These are phyloP conservation scores for Lactifluus pinguis DNA, from an alignment of 768 basidiomycete species.

Conservation along the genomic window DNA sequence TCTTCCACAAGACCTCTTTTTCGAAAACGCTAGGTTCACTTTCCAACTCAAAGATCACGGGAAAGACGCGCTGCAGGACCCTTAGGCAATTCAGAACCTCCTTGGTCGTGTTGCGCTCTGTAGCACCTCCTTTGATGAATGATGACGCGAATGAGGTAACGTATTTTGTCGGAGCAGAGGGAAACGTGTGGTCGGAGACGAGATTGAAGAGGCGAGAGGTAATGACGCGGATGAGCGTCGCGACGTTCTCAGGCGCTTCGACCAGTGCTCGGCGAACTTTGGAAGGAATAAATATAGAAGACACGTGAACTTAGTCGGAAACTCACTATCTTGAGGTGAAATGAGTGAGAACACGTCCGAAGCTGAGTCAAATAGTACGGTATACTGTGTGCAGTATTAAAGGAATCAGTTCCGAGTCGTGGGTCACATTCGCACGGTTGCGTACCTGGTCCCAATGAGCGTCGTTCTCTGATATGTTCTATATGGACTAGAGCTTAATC, in stretches of 20 bases:
- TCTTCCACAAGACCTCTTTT: slow-evolving; percentile 66
- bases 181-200: slow-evolving; percentile 74
- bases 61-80: slow-evolving; percentile 79
- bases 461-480: slow-evolving; percentile 73
- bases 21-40: slow-evolving; percentile 69
- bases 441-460: slow-evolving; percentile 87
- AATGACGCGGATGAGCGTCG: slow-evolving; percentile 68
- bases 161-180: slow-evolving; percentile 44
- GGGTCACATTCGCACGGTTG: neutral
- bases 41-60: slow-evolving; percentile 79
- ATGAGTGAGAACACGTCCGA: slow-evolving; percentile 81
- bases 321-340: slow-evolving; percentile 2
- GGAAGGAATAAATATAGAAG: slow-evolving; percentile 8
- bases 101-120: slow-evolving; percentile 63
- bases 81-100: slow-evolving; percentile 91
- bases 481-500: slow-evolving; percentile 1
- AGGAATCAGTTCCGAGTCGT: neutral
- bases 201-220: slow-evolving; percentile 63
- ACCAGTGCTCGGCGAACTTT: slow-evolving; percentile 74
- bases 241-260: slow-evolving; percentile 80
- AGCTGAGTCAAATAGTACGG: slow-evolving; percentile 77
- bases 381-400: slow-evolving; percentile 43
- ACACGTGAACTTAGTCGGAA: no score
- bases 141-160: slow-evolving; percentile 62
- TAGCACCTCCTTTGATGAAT: slow-evolving; percentile 49